Conservation (phyloP, 1,284 basidiomycete species). For the Naganishia liquefaciens region DNA sequence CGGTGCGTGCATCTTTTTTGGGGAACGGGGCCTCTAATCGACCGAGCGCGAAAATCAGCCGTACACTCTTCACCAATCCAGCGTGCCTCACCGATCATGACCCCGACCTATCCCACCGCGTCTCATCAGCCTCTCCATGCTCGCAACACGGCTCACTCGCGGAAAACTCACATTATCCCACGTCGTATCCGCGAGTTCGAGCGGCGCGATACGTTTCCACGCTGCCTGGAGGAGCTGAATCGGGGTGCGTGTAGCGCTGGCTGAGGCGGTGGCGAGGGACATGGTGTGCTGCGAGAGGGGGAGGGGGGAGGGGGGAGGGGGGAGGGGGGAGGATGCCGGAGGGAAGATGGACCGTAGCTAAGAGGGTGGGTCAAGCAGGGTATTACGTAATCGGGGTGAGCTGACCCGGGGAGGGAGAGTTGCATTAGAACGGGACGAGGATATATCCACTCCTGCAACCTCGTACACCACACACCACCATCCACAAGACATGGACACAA, state of each 20-base stretch:
- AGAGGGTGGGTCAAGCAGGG: background rate
- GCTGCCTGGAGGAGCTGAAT: conserved; percentile 47
- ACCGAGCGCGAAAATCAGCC: too few relatives aligned
- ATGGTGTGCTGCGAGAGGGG: background rate
- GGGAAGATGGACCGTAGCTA: background rate
- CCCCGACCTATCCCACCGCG: conserved; percentile 65
- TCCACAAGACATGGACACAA: too few relatives aligned
- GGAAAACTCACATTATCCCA: conserved; percentile 80
- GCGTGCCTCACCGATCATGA: conserved; percentile 83
- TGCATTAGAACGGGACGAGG: too few relatives aligned
- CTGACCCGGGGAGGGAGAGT: too few relatives aligned
- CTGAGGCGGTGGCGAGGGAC: too few relatives aligned
- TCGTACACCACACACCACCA: too few relatives aligned
- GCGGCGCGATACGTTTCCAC: conserved; percentile 72
- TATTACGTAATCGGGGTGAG: background rate
- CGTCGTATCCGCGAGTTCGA: conserved; percentile 71
- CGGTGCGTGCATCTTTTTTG: conserved; percentile 61
- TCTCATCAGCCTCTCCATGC: conserved; percentile 29
- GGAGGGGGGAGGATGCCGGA: background rate
- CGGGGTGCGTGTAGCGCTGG: conserved; percentile 42
- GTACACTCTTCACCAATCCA: too few relatives aligned
- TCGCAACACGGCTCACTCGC: background rate
- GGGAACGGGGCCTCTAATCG: conserved; percentile 75
- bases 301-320: background rate
- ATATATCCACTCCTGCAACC: too few relatives aligned